Conservation (phyloP, 1,284 basidiomycete genomes). For the Hypsizygus ulmarius region DNA sequence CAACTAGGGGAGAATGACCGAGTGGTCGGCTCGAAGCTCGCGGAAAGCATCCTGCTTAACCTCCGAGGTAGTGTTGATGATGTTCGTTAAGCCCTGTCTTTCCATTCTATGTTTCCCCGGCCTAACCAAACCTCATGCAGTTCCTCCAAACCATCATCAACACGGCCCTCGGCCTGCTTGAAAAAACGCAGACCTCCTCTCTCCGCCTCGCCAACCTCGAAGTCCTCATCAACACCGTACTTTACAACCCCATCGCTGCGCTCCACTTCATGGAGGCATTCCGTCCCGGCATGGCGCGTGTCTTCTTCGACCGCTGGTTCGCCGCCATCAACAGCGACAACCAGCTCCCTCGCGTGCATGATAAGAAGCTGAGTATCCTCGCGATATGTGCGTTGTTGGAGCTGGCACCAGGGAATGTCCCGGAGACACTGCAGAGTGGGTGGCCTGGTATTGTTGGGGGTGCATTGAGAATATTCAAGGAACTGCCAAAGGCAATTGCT, state of each 20-base stretch:
- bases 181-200: constrained; percentile 57
- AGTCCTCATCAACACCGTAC: constrained; percentile 80
- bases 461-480: constrained; percentile 70
- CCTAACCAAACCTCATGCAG: constrained; percentile 23
- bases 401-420: constrained; percentile 56
- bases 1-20: constrained; percentile 82
- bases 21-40: constrained; percentile 83
- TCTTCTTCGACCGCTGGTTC: constrained; percentile 84
- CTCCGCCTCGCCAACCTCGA: constrained; percentile 79
- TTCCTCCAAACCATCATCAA: constrained; percentile 53
- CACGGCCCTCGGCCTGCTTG: constrained; percentile 57
- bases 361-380: constrained; percentile 82
- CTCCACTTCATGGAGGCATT: constrained; percentile 72
- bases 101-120: not conserved
- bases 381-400: constrained; percentile 76
- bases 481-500: constrained; percentile 67
- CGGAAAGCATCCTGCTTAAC: constrained; percentile 80
- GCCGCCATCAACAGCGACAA: constrained; percentile 59
- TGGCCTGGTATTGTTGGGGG: constrained; percentile 75
- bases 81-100: constrained; percentile 38
- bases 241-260: constrained; percentile 80
- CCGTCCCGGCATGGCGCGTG: constrained; percentile 54
- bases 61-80: constrained; percentile 77
- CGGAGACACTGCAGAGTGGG: constrained; percentile 58
- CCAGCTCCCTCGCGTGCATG: constrained; percentile 80